These are phyloP conservation scores for Gilbertella persicaria DNA, from an alignment of 371 early-diverging fungal genomes.

Conservation along the genomic window DNA sequence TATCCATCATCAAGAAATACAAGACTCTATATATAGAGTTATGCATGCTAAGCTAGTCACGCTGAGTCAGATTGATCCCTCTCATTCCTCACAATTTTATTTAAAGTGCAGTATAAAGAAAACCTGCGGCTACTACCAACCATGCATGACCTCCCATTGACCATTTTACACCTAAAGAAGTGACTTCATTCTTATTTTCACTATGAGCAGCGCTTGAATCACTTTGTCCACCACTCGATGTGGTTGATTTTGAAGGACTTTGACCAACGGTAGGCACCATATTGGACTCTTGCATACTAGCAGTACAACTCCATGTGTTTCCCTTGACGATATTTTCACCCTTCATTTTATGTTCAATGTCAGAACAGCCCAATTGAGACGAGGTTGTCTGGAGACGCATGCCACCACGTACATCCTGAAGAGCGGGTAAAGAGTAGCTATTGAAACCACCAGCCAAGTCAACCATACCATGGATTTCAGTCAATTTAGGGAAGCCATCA, in stretches of 20 bases:
- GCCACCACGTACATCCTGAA: constrained; percentile 55
- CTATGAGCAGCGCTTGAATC: too few species aligned
- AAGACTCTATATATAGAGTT: too few species aligned
- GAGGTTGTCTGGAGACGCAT: constrained; percentile 55
- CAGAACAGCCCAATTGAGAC: constrained; percentile 32
- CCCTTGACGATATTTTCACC: constrained; percentile 47
- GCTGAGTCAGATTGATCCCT: too few species aligned
- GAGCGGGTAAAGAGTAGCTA: constrained; percentile 39
- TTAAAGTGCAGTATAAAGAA: too few species aligned
- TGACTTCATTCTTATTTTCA: too few species aligned
- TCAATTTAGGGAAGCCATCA: constrained; percentile 50
- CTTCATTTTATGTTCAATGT: constrained; percentile 38
- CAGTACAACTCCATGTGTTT: constrained; percentile 44
- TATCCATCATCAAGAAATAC: too few species aligned
- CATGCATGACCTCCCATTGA: too few species aligned
- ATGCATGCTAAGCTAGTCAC: too few species aligned
- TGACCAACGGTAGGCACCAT: constrained; percentile 47
- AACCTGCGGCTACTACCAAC: too few species aligned
- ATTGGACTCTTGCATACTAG: constrained; percentile 35
- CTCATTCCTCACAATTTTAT: too few species aligned
- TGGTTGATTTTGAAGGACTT: constrained; percentile 6
- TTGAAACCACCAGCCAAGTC: constrained; percentile 56
- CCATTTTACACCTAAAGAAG: too few species aligned
- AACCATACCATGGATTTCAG: constrained; percentile 51
- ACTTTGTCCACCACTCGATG: too few species aligned